Evolutionary conservation across 2,329 filamentous ascomycete genomes (phyloP).

Genomic region (Cladorrhinum sp.): DNA sequence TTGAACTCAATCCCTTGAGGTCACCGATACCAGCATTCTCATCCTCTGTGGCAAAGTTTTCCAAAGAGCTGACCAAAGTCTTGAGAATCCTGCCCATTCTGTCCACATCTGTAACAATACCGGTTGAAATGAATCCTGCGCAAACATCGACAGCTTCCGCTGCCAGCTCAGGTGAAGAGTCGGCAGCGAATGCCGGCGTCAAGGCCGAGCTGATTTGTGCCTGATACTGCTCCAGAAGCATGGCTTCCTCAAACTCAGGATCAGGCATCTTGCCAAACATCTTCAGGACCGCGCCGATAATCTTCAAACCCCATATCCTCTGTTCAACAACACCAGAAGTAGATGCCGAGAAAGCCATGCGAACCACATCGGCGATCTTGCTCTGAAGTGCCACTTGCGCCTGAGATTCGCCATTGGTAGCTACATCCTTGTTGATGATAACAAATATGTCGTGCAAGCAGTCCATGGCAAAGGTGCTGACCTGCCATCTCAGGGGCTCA

Average conservation of each 20-base stretch:
- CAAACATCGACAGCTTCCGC: constrained; percentile 97
- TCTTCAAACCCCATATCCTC: constrained; percentile 85
- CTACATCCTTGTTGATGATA: constrained; percentile 74
- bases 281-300: constrained; percentile 89
- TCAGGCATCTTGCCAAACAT: constrained; percentile 95
- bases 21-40: constrained; percentile 89
- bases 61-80: constrained; percentile 82
- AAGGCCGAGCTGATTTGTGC: constrained; percentile 96
- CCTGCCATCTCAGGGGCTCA: constrained; percentile 92
- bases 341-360: constrained; percentile 95
- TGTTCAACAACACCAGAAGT: constrained; percentile 90
- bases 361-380: constrained; percentile 85
- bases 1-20: constrained; percentile 86
- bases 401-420: constrained; percentile 72
- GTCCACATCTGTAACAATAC: constrained; percentile 95
- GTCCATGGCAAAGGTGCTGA: constrained; percentile 88
- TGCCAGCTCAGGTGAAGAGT: constrained; percentile 93
- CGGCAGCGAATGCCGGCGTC: constrained; percentile 91
- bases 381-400: constrained; percentile 77
- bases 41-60: constrained; percentile 81
- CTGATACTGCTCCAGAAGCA: constrained; percentile 95
- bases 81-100: constrained; percentile 99
- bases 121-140: constrained; percentile 94
- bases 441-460: constrained; percentile 80
- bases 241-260: constrained; percentile 95